phyloP scores from a whole-genome alignment of 2,329 filamentous ascomycete genomes.

The Neopestalotiopsis sp. region DNA sequence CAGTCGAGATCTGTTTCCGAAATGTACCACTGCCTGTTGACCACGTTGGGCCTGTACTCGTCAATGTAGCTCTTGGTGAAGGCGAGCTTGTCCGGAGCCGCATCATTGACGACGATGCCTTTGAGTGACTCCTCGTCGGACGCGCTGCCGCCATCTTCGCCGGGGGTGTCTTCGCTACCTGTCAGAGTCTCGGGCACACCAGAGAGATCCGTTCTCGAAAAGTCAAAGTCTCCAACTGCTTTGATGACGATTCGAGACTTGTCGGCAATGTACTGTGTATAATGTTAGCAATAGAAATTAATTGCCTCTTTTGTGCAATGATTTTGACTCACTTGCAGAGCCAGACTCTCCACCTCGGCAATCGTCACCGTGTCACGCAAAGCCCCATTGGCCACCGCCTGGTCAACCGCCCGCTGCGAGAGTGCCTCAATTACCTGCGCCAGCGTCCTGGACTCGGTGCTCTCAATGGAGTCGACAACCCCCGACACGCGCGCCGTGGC shows the following conservation, averaged over 20 bases:
- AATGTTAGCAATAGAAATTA: background rate
- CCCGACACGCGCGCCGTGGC: constrained; percentile 62
- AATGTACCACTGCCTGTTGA: constrained; percentile 56
- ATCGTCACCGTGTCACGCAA: constrained; percentile 44
- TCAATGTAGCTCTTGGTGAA: constrained; percentile 34
- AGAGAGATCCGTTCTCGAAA: constrained; percentile 32
- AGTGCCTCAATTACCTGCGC: constrained; percentile 39
- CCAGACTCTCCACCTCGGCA: constrained; percentile 55
- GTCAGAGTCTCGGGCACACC: background rate
- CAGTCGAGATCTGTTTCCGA: constrained; percentile 60
- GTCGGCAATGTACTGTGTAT: constrained; percentile 47
- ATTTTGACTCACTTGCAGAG: constrained; percentile 45
- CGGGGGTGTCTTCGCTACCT: background rate
- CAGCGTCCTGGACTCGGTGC: constrained; percentile 42
- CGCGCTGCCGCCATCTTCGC: constrained; percentile 2
- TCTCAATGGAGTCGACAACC: constrained; percentile 51
- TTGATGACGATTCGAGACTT: constrained; percentile 59
- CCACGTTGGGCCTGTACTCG: constrained; percentile 50
- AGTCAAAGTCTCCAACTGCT: constrained; percentile 60
- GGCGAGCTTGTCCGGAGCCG: background rate
- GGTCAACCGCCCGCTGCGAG: constrained; percentile 43
- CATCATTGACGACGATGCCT: background rate
- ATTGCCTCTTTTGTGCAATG: background rate
- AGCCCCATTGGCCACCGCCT: constrained; percentile 48
- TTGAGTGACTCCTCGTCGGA: background rate